Base-by-base conservation (phyloP, 1,139 yeast species). In the Eremothecium sinecaudum region DNA sequence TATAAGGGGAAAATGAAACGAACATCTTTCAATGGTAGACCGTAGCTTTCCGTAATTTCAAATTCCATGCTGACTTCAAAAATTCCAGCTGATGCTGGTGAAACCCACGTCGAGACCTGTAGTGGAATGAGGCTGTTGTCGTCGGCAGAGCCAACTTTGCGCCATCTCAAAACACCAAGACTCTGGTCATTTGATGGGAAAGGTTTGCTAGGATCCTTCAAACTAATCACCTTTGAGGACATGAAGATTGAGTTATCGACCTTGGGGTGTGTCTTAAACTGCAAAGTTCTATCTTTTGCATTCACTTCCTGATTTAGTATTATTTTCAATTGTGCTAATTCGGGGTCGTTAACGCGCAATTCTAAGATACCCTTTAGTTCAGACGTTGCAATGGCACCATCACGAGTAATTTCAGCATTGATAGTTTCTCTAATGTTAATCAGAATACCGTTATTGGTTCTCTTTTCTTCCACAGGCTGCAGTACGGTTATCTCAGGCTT, bases 251-350 rank as follows among this genome's bases (percentile, higher is more conserved):
- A 66, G 54, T 83, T 79, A 63, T 90, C 96, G 45, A 90, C 93
- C 57, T 87, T 86, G 43, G 98, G 98, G 63, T 90, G 96, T 18
- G 97, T 84, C 60, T 87, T 87, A 66, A 75, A 90, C 55, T 79
- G 90, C 36, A 75, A 69, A 4, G 52, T 32, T 35, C 51, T 52
- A 29, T 55, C 57, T 22, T 50, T 51, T 13, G 50, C 51, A 28
- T 50, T 43, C n/a, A 53, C 44, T 1, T 40, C 31, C 20, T 72
- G 73, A 22, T 65, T 53, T 42, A 87, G 66, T 42, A 74, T 56
- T 38, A 87, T 68, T 54, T 73, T 74, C 39, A 84, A 71, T 45
- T 71, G 71, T 14, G 93, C 75, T 44, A 79, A 67, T 21, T 69
- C 71, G 10, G 79, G 66, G 49, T 84, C 73, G 55, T 81, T 86